phyloP scores from a whole-genome alignment of 345 rosid genomes.

The Syzygium grande region DNA sequence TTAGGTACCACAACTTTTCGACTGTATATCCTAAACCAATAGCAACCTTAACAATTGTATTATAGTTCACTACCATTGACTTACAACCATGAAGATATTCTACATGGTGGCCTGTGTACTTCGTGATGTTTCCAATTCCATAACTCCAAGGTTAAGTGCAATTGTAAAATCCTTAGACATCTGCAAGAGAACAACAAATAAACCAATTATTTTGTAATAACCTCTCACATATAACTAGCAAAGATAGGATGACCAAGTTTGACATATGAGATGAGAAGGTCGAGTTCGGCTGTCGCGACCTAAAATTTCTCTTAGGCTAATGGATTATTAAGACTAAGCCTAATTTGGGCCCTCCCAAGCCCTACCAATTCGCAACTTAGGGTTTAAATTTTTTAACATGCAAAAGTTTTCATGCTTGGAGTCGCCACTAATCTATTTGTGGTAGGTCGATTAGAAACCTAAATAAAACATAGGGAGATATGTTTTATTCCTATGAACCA shows the following conservation, averaged over 20 bases:
- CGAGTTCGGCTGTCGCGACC: background rate
- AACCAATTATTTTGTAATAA: background rate
- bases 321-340: too few relatives aligned
- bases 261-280: background rate
- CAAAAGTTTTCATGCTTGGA: too few relatives aligned
- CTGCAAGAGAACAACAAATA: background rate
- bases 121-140: background rate
- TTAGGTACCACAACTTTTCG: background rate
- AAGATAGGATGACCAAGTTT: background rate
- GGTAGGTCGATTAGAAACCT: too few relatives aligned
- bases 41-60: background rate
- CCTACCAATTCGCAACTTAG: too few relatives aligned
- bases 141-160: background rate
- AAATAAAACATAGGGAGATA: too few relatives aligned
- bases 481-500: too few relatives aligned
- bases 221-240: background rate
- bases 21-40: background rate
- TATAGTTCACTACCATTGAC: background rate
- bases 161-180: background rate
- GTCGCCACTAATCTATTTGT: too few relatives aligned
- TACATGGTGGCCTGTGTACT: background rate
- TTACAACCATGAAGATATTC: background rate
- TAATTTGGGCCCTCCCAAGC: too few relatives aligned
- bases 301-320: too few relatives aligned
- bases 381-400: too few relatives aligned